Percentiles rank a stretch among this genome's conserved stretches.
These are phyloP conservation scores for Thielaviopsis populi DNA, from an alignment of 2,329 filamentous ascomycete genomes.

Conservation along the genomic window DNA sequence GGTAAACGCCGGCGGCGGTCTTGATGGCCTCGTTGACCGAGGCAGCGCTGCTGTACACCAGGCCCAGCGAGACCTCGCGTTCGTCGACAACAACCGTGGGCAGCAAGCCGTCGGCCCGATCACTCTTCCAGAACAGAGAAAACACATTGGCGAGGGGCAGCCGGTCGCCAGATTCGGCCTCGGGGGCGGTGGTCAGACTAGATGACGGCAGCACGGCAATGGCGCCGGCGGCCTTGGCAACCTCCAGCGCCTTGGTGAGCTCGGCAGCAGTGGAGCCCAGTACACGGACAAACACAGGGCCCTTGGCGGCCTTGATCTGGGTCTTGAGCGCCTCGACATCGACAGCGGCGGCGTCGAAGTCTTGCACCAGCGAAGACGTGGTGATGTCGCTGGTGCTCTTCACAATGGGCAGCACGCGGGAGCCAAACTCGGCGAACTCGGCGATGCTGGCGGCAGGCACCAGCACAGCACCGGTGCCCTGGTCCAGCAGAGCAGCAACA, in stretches of 20 bases:
- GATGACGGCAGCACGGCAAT: constrained; percentile 63
- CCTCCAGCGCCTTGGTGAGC: constrained; percentile 25
- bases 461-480: constrained; percentile 73
- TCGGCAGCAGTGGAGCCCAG: constrained; percentile 30
- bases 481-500: constrained; percentile 66
- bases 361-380: constrained; percentile 38
- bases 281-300: constrained; percentile 37
- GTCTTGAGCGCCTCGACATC: constrained; percentile 32
- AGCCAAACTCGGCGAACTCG: constrained; percentile 39
- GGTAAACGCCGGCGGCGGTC: constrained; percentile 72
- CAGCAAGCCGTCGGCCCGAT: constrained; percentile 69
- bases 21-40: constrained; percentile 75
- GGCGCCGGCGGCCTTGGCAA: constrained; percentile 36
- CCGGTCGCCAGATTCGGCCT: constrained; percentile 34
- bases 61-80: constrained; percentile 63
- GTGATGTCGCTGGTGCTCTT: constrained; percentile 32
- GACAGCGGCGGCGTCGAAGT: constrained; percentile 32
- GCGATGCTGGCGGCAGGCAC: constrained; percentile 55
- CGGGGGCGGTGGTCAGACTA: constrained; percentile 51
- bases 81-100: constrained; percentile 88
- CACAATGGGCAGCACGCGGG: constrained; percentile 40
- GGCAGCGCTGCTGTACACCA: constrained; percentile 89
- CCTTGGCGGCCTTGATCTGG: constrained; percentile 32
- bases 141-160: constrained; percentile 59
- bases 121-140: constrained; percentile 60